Percentiles rank a stretch among this genome's conserved stretches.
Conservation (phyloP, 148 eudicot genomes). For the Chenopodium formosanum region DNA sequence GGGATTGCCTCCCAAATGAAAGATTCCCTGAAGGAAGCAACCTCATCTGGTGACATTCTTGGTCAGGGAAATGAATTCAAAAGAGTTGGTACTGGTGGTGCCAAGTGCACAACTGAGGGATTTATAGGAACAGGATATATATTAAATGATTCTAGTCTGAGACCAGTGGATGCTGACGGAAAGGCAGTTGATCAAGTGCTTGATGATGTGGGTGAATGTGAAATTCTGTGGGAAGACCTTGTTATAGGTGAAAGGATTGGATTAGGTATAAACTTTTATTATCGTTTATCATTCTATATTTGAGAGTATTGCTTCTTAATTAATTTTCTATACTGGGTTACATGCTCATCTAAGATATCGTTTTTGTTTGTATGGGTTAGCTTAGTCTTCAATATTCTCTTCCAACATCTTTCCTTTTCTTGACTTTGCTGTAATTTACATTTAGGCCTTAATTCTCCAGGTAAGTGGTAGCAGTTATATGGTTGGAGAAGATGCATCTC, state of each 20-base stretch:
- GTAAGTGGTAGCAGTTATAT: conserved; percentile 1
- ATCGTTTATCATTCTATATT: background rate
- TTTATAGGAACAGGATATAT: conserved; percentile 40
- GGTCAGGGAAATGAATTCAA: conserved; percentile 31
- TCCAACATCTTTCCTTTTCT: background rate
- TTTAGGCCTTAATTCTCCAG: background rate
- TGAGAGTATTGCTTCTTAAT: background rate
- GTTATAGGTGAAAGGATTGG: conserved; percentile 94
- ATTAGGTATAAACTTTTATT: conserved; percentile 55
- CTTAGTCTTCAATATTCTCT: background rate
- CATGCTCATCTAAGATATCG: conserved; percentile 11
- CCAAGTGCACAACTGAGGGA: conserved; percentile 37
- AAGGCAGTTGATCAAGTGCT: conserved; percentile 55
- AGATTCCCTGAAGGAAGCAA: conserved; percentile 25
- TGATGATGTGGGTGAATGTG: conserved; percentile 96
- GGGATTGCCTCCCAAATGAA: conserved; percentile 22
- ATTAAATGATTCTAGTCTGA: conserved; percentile 36
- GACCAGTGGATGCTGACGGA: conserved; percentile 33
- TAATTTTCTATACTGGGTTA: conserved; percentile 6
- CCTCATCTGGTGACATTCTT: conserved; percentile 22
- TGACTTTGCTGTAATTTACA: background rate
- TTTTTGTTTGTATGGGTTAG: conserved; percentile 2
- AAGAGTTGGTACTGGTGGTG: conserved; percentile 25
- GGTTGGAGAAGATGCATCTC: background rate
- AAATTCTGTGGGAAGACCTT: conserved; percentile 95